Percentiles rank a stretch among this genome's conserved stretches.
Evolutionary conservation across 257 asterid species (phyloP).

Genomic region (Solanum corneliomulleri): DNA sequence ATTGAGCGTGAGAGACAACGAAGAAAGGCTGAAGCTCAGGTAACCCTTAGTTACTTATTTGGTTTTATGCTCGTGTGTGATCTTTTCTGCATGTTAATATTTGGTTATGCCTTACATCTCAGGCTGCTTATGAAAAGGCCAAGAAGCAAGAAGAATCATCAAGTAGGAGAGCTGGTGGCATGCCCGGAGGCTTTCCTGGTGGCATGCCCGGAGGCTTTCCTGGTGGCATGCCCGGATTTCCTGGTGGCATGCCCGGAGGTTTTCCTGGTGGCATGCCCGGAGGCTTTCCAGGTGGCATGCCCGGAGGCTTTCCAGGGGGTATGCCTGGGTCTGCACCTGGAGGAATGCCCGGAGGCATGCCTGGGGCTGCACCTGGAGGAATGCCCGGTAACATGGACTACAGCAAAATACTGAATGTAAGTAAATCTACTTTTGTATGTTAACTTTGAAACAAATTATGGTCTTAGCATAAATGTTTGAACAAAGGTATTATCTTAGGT

Average conservation of each 20-base stretch:
- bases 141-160: slow-evolving; percentile 83
- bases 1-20: slow-evolving; percentile 63
- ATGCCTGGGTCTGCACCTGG: neutral
- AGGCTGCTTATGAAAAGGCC: slow-evolving; percentile 97
- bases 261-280: slow-evolving; percentile 54
- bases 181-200: neutral
- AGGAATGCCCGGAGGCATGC: slow-evolving; percentile 12
- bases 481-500: neutral
- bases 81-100: neutral
- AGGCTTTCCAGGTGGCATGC: slow-evolving; percentile 31
- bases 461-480: neutral
- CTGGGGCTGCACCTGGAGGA: slow-evolving; percentile 10
- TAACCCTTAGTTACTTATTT: neutral
- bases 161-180: slow-evolving; percentile 45
- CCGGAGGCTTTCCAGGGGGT: slow-evolving; percentile 13
- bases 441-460: neutral
- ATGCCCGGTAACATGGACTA: slow-evolving; percentile 41
- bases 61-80: neutral
- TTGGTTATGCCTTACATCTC: neutral
- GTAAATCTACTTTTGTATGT: slow-evolving; percentile 5
- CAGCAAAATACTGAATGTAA: slow-evolving; percentile 81
- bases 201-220: slow-evolving; percentile 21
- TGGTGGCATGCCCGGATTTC: slow-evolving; percentile 10
- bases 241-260: slow-evolving; percentile 7
- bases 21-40: slow-evolving; percentile 93